Evolutionary conservation across 2,329 filamentous ascomycete species (phyloP).

Genomic region (Rhinocladiella similis): DNA sequence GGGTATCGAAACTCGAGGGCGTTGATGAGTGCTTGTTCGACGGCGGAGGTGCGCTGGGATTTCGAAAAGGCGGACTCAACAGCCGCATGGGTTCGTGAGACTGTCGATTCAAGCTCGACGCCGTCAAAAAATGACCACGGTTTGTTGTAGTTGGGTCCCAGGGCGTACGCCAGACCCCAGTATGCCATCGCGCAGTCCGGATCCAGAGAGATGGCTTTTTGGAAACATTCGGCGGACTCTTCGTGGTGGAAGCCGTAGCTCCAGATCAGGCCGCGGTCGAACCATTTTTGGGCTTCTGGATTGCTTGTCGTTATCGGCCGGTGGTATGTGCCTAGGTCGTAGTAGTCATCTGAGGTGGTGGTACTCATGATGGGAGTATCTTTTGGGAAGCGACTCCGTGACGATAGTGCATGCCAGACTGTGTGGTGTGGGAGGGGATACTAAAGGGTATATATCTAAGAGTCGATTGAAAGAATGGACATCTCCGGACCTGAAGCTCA

Average conservation of each 20-base stretch:
- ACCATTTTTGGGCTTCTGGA: conserved; percentile 39
- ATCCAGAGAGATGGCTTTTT: conserved; percentile 37
- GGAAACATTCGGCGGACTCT: conserved; percentile 40
- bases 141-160: conserved; percentile 79
- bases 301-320: conserved; percentile 35
- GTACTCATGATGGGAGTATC: background rate
- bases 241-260: conserved; percentile 44
- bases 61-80: conserved; percentile 42
- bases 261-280: conserved; percentile 40
- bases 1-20: conserved; percentile 66
- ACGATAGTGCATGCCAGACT: no score
- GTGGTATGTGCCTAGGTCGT: conserved; percentile 37
- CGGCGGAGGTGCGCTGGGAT: conserved; percentile 40
- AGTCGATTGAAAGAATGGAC: no score
- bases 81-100: conserved; percentile 21
- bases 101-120: conserved; percentile 52
- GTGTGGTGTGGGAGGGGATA: no score
- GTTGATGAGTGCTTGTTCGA: conserved; percentile 64
- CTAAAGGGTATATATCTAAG: no score
- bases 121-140: conserved; percentile 71
- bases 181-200: conserved; percentile 40
- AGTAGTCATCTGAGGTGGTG: conserved; percentile 31
- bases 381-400: background rate
- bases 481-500: no score
- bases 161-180: conserved; percentile 57